These are phyloP conservation scores for Platanthera zijinensis DNA, from an alignment of 106 monocot species.

Conservation along the genomic window DNA sequence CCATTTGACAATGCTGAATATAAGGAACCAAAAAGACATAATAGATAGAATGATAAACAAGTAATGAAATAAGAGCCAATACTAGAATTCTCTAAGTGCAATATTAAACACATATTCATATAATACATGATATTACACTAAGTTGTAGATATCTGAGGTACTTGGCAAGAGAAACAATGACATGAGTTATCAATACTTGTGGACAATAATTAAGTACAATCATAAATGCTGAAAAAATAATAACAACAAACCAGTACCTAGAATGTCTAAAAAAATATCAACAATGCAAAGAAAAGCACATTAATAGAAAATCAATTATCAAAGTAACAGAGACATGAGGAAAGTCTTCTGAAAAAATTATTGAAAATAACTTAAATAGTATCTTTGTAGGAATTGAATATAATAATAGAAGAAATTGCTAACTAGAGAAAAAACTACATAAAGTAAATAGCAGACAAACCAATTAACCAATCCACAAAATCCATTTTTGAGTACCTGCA, in stretches of 20 bases:
- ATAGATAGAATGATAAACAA: not conserved
- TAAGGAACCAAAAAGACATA: not conserved
- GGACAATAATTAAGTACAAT: not conserved
- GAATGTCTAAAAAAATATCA: not conserved
- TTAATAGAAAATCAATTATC: too few relatives aligned
- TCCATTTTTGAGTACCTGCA: constrained; percentile 37
- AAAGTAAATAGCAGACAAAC: not conserved
- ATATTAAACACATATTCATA: not conserved
- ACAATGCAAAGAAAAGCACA: not conserved
- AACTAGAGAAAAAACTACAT: not conserved
- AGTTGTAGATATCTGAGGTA: not conserved
- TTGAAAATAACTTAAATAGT: not conserved
- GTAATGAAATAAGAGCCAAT: not conserved
- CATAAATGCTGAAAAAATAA: not conserved
- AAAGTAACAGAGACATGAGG: too few relatives aligned
- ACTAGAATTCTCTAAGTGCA: not conserved
- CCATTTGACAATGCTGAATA: not conserved
- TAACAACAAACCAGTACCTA: not conserved
- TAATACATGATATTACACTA: not conserved
- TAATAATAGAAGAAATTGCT: not conserved
- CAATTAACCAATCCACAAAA: constrained; percentile 1
- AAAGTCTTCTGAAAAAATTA: too few relatives aligned
- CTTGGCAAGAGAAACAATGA: not conserved
- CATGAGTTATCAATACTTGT: not conserved
- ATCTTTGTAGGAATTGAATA: not conserved